Base-by-base conservation (phyloP, 139 green algal genomes). In the Coelastrella sp. region DNA sequence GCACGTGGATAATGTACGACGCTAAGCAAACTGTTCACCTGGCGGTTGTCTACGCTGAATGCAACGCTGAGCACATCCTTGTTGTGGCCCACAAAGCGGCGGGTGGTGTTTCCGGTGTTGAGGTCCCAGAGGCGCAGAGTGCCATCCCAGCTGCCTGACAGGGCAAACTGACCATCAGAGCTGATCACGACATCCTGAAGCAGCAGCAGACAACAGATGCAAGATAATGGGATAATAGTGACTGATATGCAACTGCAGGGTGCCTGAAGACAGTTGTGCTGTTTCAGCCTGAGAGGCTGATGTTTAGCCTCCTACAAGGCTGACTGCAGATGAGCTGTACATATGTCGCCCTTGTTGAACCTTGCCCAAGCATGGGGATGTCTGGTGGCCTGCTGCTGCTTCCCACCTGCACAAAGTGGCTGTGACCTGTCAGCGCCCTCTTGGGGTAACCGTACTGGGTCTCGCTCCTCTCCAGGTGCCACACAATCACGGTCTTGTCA, bases 91-190 rank as follows among this genome's bases (percentile, higher is more conserved):
- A 99, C 86, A 87, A 99, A 99, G 85, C 96, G 95, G 87, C 98
- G 93, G 79, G 98, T 99, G 88, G 97, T 99, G 87, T 90, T 90
- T 84, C 98, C 98, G 50, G 95, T 97, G 95, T 96, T 98, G 66
- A 99, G 91, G 93, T 99, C 97, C 98, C 98, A 99, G 89, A 99
- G 92, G 80, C 98, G 96, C 86, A 99, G 96, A 45, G 98, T 99
- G 82, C 94, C 94, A 88, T 99, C 98, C 98, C 98, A 99, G 50
- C 95, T 98, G 76, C 97, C 97, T 59, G 96, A 98, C 85, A 99
- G 96, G 11, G 94, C 96, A 84, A 98, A 95, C 82, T 99, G 97
- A 84, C 97, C 98, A 89, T 99, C 98, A 43, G 91, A 97, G 88
- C 96, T 99, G 91, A 99, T 98, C 11, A 99, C 98, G 32, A 99